Evolutionary conservation across 2,329 filamentous ascomycete species (phyloP).

Genomic region (Biscogniauxia mediterranea): DNA sequence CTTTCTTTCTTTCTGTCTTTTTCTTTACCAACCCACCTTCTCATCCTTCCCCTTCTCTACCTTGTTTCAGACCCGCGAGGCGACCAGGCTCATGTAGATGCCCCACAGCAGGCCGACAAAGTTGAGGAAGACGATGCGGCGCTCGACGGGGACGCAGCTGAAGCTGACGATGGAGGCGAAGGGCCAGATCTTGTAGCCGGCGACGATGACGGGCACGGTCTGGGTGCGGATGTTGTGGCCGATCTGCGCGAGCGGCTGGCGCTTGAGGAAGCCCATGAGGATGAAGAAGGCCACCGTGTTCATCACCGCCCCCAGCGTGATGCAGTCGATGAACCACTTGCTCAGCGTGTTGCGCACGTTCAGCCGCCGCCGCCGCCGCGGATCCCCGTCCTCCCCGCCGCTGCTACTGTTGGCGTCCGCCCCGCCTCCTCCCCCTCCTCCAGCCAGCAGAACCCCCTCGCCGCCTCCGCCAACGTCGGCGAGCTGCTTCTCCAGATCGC

Average conservation of each 20-base stretch:
- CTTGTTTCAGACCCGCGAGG: constrained; percentile 36
- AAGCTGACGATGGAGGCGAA: constrained; percentile 51
- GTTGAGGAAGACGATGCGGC: constrained; percentile 48
- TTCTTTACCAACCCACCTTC: too few relatives aligned
- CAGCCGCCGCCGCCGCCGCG: constrained; percentile 33
- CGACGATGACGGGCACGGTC: constrained; percentile 48
- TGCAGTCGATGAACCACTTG: constrained; percentile 53
- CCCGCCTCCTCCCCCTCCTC: too few relatives aligned
- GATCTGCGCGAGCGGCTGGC: constrained; percentile 37
- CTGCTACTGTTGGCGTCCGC: constrained; percentile 16
- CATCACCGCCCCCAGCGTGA: constrained; percentile 45
- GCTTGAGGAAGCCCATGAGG: constrained; percentile 48
- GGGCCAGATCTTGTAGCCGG: constrained; percentile 52
- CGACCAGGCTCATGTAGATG: constrained; percentile 50
- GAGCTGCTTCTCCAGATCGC: constrained; percentile 32
- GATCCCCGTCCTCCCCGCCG: background rate
- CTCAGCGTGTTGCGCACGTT: constrained; percentile 42
- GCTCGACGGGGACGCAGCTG: constrained; percentile 47
- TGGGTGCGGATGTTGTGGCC: constrained; percentile 39
- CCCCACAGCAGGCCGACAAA: constrained; percentile 50
- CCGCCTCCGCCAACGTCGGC: constrained; percentile 32
- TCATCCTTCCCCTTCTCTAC: too few relatives aligned
- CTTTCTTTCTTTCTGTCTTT: too few relatives aligned
- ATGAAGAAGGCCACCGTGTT: constrained; percentile 47
- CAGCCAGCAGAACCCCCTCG: constrained; percentile 2